A percentile compares a stretch with the other conserved stretches of the same genome.
phyloP scores from a whole-genome alignment of 176 grass and related monocot species.

The Cymbopogon citratus region DNA sequence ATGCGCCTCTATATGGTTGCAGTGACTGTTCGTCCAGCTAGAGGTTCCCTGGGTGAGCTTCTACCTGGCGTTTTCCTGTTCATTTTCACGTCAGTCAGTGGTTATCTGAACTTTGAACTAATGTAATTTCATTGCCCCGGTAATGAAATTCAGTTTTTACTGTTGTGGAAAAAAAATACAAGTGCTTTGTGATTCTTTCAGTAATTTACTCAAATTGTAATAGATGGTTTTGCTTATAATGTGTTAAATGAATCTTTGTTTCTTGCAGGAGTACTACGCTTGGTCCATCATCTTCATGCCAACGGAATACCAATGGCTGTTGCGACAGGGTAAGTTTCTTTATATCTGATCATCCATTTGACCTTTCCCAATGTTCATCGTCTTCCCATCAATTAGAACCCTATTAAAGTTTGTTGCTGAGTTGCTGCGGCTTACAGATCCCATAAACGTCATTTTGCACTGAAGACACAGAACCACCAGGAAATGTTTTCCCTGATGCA shows the following conservation, averaged over 20 bases:
- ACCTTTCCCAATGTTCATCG: not conserved
- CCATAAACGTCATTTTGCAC: conserved; percentile 67
- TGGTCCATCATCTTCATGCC: conserved; percentile 72
- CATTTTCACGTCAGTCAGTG: too few relatives aligned
- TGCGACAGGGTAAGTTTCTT: conserved; percentile 62
- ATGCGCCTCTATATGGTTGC: too few relatives aligned
- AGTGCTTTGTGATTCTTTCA: not conserved
- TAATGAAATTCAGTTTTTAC: too few relatives aligned
- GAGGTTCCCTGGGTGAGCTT: too few relatives aligned
- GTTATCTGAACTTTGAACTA: too few relatives aligned
- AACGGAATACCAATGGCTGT: conserved; percentile 75
- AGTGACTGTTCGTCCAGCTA: too few relatives aligned
- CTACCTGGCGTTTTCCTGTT: too few relatives aligned
- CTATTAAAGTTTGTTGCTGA: not conserved
- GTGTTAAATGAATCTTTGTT: not conserved
- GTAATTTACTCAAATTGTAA: not conserved
- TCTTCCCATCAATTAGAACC: conserved; percentile 4
- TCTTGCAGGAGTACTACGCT: conserved; percentile 54
- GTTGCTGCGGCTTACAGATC: conserved; percentile 44
- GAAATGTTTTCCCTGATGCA: conserved; percentile 78
- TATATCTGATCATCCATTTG: not conserved
- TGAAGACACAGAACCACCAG: conserved; percentile 88
- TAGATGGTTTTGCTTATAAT: not conserved
- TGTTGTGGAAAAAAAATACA: too few relatives aligned
- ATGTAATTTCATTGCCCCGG: too few relatives aligned